phyloP scores from a whole-genome alignment of 148 eudicot genomes.

The Gaultheria prostrata region DNA sequence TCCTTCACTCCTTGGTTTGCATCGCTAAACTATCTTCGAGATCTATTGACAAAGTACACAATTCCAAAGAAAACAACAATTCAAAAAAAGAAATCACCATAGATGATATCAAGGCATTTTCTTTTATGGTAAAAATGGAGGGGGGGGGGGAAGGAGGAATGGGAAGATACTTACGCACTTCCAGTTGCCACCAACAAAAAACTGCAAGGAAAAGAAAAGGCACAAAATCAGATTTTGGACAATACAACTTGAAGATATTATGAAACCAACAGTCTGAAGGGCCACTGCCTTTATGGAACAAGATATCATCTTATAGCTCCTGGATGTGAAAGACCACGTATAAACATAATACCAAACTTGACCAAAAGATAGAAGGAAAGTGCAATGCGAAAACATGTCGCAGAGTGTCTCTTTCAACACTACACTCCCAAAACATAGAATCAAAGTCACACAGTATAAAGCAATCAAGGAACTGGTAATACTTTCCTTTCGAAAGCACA shows the following conservation, averaged over 20 bases:
- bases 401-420: not conserved
- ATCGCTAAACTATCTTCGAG: not conserved
- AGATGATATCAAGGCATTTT: not conserved
- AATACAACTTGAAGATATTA: not conserved
- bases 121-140: not conserved
- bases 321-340: not conserved
- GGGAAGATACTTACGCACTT: constrained; percentile 76
- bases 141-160: too few species aligned
- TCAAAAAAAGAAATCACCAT: not conserved
- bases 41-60: not conserved
- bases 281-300: not conserved
- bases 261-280: not conserved
- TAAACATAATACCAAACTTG: not conserved
- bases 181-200: constrained; percentile 99
- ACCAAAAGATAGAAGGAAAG: not conserved
- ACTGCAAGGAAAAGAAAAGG: constrained; percentile 53
- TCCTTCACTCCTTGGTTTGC: constrained; percentile 1
- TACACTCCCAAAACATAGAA: not conserved
- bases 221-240: constrained; percentile 18
- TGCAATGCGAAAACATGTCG: not conserved
- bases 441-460: not conserved
- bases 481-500: not conserved
- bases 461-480: not conserved
- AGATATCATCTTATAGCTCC: not conserved
- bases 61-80: not conserved